Evolutionary conservation across 1,284 basidiomycete species (phyloP), one percentile per base, ranked within the genome.

Genomic region (Cutaneotrichosporon daszewskae): DNA sequence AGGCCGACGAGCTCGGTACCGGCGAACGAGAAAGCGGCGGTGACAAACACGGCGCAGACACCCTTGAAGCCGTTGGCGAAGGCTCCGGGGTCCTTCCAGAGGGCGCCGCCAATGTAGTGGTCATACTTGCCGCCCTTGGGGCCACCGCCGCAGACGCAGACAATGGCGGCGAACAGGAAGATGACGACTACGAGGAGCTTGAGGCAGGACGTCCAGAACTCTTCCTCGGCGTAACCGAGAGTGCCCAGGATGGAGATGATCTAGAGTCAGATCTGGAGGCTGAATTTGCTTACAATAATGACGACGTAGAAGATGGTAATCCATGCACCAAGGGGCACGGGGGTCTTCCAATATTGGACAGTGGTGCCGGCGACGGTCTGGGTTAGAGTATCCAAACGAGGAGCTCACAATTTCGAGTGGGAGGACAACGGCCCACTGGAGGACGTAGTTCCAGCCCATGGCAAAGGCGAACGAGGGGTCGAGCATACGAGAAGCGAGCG

Each of bases 21-120:
- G 82, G 80, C 74, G 82, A 90, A 90, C 11, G 83, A 84, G 75
- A 91, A 91, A 2, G 85, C 85, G 9, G 87, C 86, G 32, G 59
- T 64, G 35, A 54, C 54, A 31, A 57, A 55, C 18, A 53, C 53
- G 2, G 59, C 48, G 46, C 68, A 71, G 25, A 72, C 66, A 37
- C 71, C 73, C 49, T 72, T 72, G 72, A 74, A 74, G 1, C 73
- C 73, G 48, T 73, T 72, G 5, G 70, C 62, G 37, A 72, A 67
- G 1, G 66, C 64, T 19, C 72, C 72, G 0, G 72, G 72, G 43
- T 63, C 43, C 3, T 59, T 40, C 62, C 59, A 72, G 45, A 61
- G 51, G 10, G 46, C 34, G 8, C 64, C 64, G 18, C 67, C 65
- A 29, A 62, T 38, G 44, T 69, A 66, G n/a, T 25, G 16, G n/a